Evolutionary conservation across 768 basidiomycete genomes (phyloP).

Genomic region (Suillus americanus): DNA sequence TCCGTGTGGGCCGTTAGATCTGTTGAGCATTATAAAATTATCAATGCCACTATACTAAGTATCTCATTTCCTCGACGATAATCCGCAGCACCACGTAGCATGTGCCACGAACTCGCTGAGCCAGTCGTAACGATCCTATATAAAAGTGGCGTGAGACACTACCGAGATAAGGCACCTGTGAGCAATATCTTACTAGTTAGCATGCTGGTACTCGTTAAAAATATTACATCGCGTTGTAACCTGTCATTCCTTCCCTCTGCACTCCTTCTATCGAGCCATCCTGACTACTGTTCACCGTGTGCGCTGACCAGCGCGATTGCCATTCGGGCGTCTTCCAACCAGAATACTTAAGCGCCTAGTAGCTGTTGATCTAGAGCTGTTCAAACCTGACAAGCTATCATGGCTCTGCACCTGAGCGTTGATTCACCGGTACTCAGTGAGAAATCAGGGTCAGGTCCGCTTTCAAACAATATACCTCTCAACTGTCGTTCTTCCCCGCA

Average conservation of each 20-base stretch:
- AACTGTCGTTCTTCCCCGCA: slow-evolving; percentile 12
- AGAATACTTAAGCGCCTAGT: slow-evolving; percentile 8
- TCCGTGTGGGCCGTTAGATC: background rate
- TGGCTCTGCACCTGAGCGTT: slow-evolving; percentile 1
- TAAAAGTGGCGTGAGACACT: slow-evolving; percentile 12
- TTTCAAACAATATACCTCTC: slow-evolving; percentile 22
- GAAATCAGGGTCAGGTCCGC: slow-evolving; percentile 15
- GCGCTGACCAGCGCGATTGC: slow-evolving; percentile 15
- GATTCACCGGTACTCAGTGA: slow-evolving; percentile 21
- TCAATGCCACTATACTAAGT: background rate
- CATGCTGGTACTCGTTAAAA: background rate
- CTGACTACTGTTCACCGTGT: background rate
- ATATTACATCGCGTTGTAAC: background rate
- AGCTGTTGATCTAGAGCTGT: background rate
- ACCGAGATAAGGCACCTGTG: slow-evolving; percentile 13
- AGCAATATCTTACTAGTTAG: background rate
- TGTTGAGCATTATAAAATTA: background rate
- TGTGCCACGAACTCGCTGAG: background rate
- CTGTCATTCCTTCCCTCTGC: background rate
- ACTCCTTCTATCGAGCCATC: background rate
- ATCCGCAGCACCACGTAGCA: background rate
- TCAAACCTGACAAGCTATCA: slow-evolving; percentile 17
- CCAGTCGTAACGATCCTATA: background rate
- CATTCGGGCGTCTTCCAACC: slow-evolving; percentile 4
- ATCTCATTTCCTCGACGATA: background rate